Evolutionary conservation across 1,139 yeast species (phyloP).

Genomic region (Debaryomyces robertsiae): DNA sequence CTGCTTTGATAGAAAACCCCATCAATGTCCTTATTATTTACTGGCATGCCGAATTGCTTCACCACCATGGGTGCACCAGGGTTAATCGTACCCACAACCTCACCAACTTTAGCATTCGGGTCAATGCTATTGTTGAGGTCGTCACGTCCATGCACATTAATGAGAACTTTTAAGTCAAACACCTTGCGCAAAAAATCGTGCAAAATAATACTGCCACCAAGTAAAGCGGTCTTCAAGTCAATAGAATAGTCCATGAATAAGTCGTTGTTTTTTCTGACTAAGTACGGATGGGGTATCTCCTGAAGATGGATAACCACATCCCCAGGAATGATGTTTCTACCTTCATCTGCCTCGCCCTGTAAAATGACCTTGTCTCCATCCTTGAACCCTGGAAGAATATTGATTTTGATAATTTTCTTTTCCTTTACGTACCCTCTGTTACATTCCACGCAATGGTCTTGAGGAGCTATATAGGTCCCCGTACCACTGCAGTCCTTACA

Average conservation of each 20-base stretch:
- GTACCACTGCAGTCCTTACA: slow-evolving; percentile 42
- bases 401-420: slow-evolving; percentile 53
- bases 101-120: slow-evolving; percentile 41
- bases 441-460: slow-evolving; percentile 34
- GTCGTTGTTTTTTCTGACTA: slow-evolving; percentile 54
- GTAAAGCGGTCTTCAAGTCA: slow-evolving; percentile 53
- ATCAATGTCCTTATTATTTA: slow-evolving; percentile 42
- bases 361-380: slow-evolving; percentile 54
- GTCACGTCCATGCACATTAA: slow-evolving; percentile 42
- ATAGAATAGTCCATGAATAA: slow-evolving; percentile 48
- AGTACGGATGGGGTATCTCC: slow-evolving; percentile 37
- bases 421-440: slow-evolving; percentile 41
- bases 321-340: slow-evolving; percentile 60
- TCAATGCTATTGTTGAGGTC: slow-evolving; percentile 25
- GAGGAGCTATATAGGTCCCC: slow-evolving; percentile 29
- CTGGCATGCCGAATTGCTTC: slow-evolving; percentile 65
- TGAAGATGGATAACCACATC: slow-evolving; percentile 56
- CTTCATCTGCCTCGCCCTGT: slow-evolving; percentile 66
- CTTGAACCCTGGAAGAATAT: slow-evolving; percentile 54
- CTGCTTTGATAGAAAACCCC: slow-evolving; percentile 26
- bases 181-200: slow-evolving; percentile 48
- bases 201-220: slow-evolving; percentile 55
- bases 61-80: slow-evolving; percentile 52
- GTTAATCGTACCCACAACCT: slow-evolving; percentile 47
- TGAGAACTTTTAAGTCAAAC: slow-evolving; percentile 38